Evolutionary conservation across 345 rosid genomes (phyloP), one percentile per base, ranked within the genome.

Genomic region (Camelina neglecta): DNA sequence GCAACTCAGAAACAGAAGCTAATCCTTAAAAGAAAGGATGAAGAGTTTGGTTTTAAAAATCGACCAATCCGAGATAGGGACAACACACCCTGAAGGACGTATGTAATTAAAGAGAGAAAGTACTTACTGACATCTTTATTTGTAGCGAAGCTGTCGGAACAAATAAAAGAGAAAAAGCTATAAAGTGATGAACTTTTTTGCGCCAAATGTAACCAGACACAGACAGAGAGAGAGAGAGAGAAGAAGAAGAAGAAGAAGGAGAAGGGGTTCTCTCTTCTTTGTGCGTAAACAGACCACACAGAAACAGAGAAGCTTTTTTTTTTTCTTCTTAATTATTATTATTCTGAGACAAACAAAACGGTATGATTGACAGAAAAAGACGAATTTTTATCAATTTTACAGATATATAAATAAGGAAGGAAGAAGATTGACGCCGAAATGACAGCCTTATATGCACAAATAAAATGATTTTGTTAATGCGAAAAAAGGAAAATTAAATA

Each of bases 41-140:
- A 29, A 29, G 31, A 29, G 31, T 29, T 29, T 4, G 31, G 31
- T 29, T 29, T 29, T 29, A 29, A 4, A 29, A 29, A 29, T 29
- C 31, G 31, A 29, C 0, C 5, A 29, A 29, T 29, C 31, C 31
- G 5, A 29, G 31, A 29, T 29, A 29, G 31, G 31, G 31, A 29
- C 31, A 29, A 29, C 31, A 29, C 31, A 4, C 31, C 4, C 4
- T 0, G 31, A 26, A 26, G 31, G 31, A 26, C 31, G 31, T 26
- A 26, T 26, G 31, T 26, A 29, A 29, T 0, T 4, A 26, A 26
- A 26, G 29, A 31, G 71, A 70, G 75, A 78, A 73, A 59, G 35
- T 70, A 78, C 81, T 78, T 78, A 78, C 81, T 78, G 81, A 73
- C 81, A 78, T 78, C 78, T 78, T 73, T 73, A 78, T 78, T 60